Evolutionary conservation across 164 flowering plant species (phyloP), one percentile per base, ranked within the genome.

Genomic region (Vitis rotundifolia): DNA sequence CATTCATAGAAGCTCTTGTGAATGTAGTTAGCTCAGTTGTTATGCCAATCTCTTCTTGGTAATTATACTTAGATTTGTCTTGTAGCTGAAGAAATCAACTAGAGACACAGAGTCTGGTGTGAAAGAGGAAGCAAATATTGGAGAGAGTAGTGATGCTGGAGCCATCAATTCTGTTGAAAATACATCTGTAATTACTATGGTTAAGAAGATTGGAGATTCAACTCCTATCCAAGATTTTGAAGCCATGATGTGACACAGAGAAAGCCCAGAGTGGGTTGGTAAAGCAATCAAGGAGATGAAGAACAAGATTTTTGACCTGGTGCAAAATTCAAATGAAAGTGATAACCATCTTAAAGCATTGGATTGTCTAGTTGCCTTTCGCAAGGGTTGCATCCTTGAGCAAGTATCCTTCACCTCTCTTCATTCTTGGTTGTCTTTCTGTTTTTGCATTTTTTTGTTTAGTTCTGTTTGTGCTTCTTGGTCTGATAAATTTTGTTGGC

Each of bases 151-250:
- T 49, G 79, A 73, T 62, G 73, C 73, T 55, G 75, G 72, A 61
- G 49, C 77, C 58, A 76, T 62, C 57, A 61, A 67, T 54, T 28
- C 70, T 18, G 54, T 62, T 68, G 80, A 76, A 68, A 68, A 65
- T 47, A 75, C 73, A 62, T 71, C 86, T 47, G 0, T 22, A 22
- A 22, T 22, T 22, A 22, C 26, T 22, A 3, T 16, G 16, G 66
- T 59, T 78, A 91, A 82, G 54, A 76, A 77, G 63, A 79, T 92
- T 68, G 89, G 97, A 19, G 76, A 83, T 58, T 55, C 64, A 68
- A 85, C 82, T 64, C 95, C 98, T 51, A 76, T 89, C 44, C 80
- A 89, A 78, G 99, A 95, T 80, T 95, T 92, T 80, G 97, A 92
- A 80, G 84, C 96, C 58, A 91, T 92, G 97, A 81, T 92, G 77